Percentiles rank a stretch among this genome's conserved stretches.
These are phyloP conservation scores for Paramecium bursaria DNA, from an alignment of 73 alveolate genomes.

Conservation along the genomic window DNA sequence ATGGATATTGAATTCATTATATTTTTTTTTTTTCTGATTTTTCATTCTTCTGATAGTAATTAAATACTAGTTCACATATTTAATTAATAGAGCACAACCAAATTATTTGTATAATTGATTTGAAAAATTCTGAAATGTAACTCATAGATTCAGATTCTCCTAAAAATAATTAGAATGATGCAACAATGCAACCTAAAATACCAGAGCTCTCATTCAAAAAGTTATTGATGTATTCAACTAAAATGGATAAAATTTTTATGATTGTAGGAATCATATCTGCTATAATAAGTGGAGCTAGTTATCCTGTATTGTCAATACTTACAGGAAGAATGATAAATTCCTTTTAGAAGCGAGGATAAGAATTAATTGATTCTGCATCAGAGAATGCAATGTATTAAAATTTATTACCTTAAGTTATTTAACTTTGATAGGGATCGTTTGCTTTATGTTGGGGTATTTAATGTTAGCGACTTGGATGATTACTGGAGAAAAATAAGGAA, in stretches of 20 bases:
- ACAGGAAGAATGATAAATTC: conserved; percentile 71
- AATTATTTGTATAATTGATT: too few species aligned
- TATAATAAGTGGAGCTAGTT: conserved; percentile 64
- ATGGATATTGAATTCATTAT: too few species aligned
- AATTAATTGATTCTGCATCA: conserved; percentile 55
- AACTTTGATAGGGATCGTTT: background rate
- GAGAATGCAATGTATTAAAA: conserved; percentile 37
- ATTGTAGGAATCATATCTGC: conserved; percentile 72
- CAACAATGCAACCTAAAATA: too few species aligned
- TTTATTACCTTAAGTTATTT: conserved; percentile 30
- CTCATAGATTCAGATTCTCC: too few species aligned
- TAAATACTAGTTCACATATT: too few species aligned
- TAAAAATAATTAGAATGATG: too few species aligned
- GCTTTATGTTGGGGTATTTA: background rate
- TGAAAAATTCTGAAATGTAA: too few species aligned
- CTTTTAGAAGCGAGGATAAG: conserved; percentile 68
- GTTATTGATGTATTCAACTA: conserved; percentile 65
- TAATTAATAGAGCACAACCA: too few species aligned
- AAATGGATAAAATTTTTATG: conserved; percentile 64
- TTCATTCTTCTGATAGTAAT: too few species aligned
- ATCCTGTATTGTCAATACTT: conserved; percentile 72
- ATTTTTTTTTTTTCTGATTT: too few species aligned
- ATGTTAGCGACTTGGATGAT: conserved; percentile 68
- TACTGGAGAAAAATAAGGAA: conserved; percentile 63
- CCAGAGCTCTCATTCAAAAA: too few species aligned